A percentile compares a stretch with the other conserved stretches of the same genome.
These are phyloP conservation scores for Solanum appendiculatum DNA, from an alignment of 257 asterid species.

Conservation along the genomic window DNA sequence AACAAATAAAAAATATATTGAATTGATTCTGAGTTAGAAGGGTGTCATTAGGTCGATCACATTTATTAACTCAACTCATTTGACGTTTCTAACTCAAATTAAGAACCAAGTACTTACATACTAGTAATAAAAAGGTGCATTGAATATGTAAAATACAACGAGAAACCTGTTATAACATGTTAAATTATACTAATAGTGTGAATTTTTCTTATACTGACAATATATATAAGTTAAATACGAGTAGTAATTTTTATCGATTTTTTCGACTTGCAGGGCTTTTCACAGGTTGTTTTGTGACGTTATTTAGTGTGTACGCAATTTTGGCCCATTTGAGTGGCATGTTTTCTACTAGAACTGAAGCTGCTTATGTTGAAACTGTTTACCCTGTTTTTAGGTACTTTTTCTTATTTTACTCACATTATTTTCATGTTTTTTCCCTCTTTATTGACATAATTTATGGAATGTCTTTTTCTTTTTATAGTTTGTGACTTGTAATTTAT, in stretches of 20 bases:
- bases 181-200: not conserved
- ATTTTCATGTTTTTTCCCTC: not conserved
- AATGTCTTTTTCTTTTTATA: not conserved
- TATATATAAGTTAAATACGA: not conserved
- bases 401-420: not conserved
- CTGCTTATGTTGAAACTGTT: constrained; percentile 63
- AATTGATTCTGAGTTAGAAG: not conserved
- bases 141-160: not conserved
- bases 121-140: not conserved
- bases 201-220: not conserved
- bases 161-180: too few species aligned
- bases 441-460: not conserved
- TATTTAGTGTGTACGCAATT: constrained; percentile 65
- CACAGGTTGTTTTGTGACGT: constrained; percentile 81
- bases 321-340: constrained; percentile 80
- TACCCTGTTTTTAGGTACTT: constrained; percentile 91
- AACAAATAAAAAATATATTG: not conserved
- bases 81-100: not conserved
- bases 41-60: not conserved
- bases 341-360: constrained; percentile 49
- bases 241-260: not conserved
- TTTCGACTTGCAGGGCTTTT: constrained; percentile 56
- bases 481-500: not conserved
- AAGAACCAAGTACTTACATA: not conserved
- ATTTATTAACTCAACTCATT: not conserved